Evolutionary conservation across 495 filamentous ascomycete species (phyloP), one percentile per base, ranked within the genome.

Genomic region (Podospora pseudopauciseta): DNA sequence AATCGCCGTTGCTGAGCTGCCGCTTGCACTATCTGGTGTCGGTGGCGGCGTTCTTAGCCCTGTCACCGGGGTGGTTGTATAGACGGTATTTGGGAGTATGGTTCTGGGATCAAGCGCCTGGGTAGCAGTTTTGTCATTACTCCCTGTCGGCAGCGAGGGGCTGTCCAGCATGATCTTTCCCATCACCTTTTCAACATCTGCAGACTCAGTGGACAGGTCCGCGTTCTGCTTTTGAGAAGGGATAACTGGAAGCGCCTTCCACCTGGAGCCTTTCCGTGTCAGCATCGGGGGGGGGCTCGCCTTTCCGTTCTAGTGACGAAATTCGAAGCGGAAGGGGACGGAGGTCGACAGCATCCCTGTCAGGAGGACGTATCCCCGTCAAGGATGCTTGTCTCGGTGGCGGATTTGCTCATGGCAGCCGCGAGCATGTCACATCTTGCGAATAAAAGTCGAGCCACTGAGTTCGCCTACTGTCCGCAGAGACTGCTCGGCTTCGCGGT

Each of bases 401-500:
- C 56, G 56, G 60, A 27, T 62, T 34, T 49, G 60, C 18, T 39
- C 19, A 68, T 32, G 30, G 30, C 30, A 32, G 7, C 4, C 30
- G 30, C 7, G 30, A 32, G 3, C 30, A 32, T 32, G 4, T 7
- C 0, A 66, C 56, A 1, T 59, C n/a, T 1, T 70, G 65, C 0
- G 66, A 59, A 63, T 76, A 76, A 2, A 77, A 69, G 53, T 77
- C 74, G 13, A 72, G 69, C 78, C 78, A 79, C 66, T 79, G 77
- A 18, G 77, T 79, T n/a, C 73, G 63, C 28, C 73, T 74, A 58
- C 71, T 75, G 1, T 76, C 70, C 28, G 68, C 64, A 13, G 71
- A 71, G 62, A 65, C 64, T 54, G 72, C 58, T 28, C 66, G 65
- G 34, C 67, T 66, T 23, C 26, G 39, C 23, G 44, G 59, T 0